These are phyloP conservation scores for Picea sitchensis DNA, from an alignment of 75 land plant species.

Conservation along the genomic window DNA sequence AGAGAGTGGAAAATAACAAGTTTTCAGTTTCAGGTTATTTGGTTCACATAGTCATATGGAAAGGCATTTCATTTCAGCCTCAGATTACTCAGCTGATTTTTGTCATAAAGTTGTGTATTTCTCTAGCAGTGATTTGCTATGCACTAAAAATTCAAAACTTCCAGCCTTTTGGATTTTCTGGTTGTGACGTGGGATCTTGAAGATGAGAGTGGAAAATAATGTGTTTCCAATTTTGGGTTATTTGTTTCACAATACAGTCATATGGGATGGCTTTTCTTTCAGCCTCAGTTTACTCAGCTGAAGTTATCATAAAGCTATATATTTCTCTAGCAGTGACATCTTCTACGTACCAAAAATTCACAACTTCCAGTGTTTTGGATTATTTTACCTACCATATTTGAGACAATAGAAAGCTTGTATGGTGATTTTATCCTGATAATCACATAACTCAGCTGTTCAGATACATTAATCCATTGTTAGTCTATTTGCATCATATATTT, in stretches of 20 bases:
- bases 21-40: no score
- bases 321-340: no score
- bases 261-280: background rate
- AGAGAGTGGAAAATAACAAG: no score
- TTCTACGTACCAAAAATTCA: no score
- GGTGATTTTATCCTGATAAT: background rate
- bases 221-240: background rate
- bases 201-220: background rate
- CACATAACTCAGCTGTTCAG: background rate
- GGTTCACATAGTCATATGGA: background rate
- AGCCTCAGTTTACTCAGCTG: background rate
- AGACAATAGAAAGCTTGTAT: background rate
- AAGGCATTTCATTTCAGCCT: background rate
- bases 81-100: background rate
- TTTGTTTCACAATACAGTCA: background rate
- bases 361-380: background rate
- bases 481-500: background rate
- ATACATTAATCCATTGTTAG: background rate
- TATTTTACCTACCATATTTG: background rate
- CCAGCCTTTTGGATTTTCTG: no score
- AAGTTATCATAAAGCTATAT: no score
- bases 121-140: background rate
- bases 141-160: background rate
- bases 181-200: no score
- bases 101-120: background rate